Evolutionary conservation across 1,139 yeast species (phyloP).

Genomic region (Waltiozyma sp.): DNA sequence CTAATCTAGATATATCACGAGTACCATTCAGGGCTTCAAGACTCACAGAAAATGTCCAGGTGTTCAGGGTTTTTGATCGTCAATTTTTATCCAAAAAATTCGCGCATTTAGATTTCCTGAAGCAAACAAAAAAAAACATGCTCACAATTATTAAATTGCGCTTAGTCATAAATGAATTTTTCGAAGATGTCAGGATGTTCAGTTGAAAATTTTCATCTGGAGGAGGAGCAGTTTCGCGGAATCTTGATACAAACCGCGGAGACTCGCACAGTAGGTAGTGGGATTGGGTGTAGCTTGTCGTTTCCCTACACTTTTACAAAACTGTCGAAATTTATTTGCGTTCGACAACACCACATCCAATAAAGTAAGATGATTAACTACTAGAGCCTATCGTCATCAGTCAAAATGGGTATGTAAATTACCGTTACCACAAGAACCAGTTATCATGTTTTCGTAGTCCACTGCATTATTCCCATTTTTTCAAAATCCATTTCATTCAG

Average conservation of each 20-base stretch:
- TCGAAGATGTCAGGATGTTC: conserved; percentile 1
- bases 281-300: background rate
- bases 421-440: background rate
- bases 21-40: background rate
- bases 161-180: background rate
- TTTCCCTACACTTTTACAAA: conserved; percentile 4
- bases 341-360: background rate
- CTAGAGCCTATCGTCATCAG: conserved; percentile 16
- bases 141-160: background rate
- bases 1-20: background rate
- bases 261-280: background rate
- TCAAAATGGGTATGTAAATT: conserved; percentile 19
- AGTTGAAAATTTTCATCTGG: background rate
- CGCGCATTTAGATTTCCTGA: background rate
- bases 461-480: background rate
- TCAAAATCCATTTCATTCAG: background rate
- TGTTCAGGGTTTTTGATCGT: background rate
- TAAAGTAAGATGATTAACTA: background rate
- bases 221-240: background rate
- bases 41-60: too few species aligned
- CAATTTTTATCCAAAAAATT: too few species aligned
- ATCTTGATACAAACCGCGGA: background rate
- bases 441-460: background rate
- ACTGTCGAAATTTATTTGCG: conserved; percentile 5
- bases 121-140: background rate